These are phyloP conservation scores for Fragilaria radians DNA, from an alignment of 108 stramenopile species.

Conservation along the genomic window DNA sequence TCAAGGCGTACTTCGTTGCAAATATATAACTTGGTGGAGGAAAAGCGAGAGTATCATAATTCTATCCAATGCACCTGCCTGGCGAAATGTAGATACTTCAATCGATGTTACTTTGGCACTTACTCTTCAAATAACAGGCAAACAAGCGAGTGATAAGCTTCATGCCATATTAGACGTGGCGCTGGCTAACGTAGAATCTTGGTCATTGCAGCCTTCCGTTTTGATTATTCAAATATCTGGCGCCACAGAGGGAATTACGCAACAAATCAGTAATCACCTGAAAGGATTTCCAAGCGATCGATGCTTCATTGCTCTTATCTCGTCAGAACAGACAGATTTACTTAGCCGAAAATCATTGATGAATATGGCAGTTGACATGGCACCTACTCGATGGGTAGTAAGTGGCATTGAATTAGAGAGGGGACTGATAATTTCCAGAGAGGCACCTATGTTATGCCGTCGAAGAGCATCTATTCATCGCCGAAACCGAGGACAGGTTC, in stretches of 20 bases:
- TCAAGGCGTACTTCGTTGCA: constrained; percentile 28
- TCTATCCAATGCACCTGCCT: constrained; percentile 36
- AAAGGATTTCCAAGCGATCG: constrained; percentile 27
- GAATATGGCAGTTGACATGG: constrained; percentile 80
- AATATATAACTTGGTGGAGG: constrained; percentile 34
- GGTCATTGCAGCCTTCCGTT: constrained; percentile 71
- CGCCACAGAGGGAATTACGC: constrained; percentile 7
- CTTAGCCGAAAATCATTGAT: constrained; percentile 73
- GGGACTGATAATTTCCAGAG: constrained; percentile 65
- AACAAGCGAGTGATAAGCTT: constrained; percentile 41
- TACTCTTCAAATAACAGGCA: constrained; percentile 57
- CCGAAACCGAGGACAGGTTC: constrained; percentile 44
- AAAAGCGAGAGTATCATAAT: constrained; percentile 28
- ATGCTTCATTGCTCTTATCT: constrained; percentile 47
- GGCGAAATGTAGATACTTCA: constrained; percentile 34
- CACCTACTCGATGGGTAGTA: constrained; percentile 74
- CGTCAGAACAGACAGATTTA: constrained; percentile 10
- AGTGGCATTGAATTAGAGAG: constrained; percentile 73
- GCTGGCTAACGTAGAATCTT: constrained; percentile 55
- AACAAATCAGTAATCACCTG: constrained; percentile 13
- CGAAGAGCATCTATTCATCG: constrained; percentile 35
- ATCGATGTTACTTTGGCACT: constrained; percentile 67
- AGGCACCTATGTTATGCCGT: constrained; percentile 49
- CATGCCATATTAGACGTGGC: constrained; percentile 37
- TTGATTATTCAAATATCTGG: constrained; percentile 55